Conservation (phyloP, 305 asterid species). For the Solanum hybrid region DNA sequence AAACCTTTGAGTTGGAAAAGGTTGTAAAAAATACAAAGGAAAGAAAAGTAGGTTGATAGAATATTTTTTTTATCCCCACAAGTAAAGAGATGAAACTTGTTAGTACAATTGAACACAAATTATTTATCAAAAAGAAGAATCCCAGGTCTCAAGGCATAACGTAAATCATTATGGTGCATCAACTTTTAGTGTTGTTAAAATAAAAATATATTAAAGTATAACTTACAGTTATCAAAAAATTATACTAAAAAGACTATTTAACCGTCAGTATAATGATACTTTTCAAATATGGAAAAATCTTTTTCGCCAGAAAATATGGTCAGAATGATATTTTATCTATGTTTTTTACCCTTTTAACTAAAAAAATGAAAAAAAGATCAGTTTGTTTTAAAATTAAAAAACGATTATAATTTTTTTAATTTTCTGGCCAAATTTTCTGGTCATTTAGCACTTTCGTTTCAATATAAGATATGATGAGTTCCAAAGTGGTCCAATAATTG, state of each 20-base stretch:
- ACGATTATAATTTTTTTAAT: too few relatives aligned
- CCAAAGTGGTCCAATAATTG: neutral
- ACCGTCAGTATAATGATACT: neutral
- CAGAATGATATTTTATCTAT: too few relatives aligned
- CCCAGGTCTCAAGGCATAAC: conserved; percentile 1
- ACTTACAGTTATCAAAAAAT: neutral
- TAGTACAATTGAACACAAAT: neutral
- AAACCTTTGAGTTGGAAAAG: neutral
- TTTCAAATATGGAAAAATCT: neutral
- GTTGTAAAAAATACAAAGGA: neutral
- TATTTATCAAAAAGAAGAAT: neutral
- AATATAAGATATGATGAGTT: neutral
- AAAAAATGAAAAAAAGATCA: neutral
- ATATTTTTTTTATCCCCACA: neutral
- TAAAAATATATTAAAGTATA: neutral
- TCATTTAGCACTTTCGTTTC: neutral
- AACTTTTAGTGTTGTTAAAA: neutral
- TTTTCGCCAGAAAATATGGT: neutral
- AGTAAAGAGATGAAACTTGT: neutral
- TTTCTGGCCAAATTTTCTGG: neutral
- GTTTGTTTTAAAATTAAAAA: too few relatives aligned
- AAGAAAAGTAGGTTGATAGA: neutral
- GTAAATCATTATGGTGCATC: neutral
- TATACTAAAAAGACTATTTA: neutral
- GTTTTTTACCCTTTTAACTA: neutral